Base-by-base conservation (phyloP, 73 alveolate species). In the Loxodes magnus region DNA sequence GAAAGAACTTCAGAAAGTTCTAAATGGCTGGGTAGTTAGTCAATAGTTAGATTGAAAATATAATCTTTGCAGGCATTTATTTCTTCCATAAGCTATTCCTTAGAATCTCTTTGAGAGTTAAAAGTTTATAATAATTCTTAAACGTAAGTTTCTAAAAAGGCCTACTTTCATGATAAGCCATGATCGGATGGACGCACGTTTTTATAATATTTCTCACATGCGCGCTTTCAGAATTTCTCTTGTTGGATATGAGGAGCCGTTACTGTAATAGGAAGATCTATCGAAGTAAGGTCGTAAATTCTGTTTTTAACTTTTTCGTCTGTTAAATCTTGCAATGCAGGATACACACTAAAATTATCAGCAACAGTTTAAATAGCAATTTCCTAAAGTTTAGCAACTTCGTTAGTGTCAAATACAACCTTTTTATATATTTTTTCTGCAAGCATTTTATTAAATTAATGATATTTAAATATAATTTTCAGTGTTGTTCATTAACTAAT, bases 361-460 rank as follows among this genome's bases (percentile, higher is more conserved):
- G 95, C 79, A 4, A 82, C 95, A 6, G 71, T 85, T 36, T 82
- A 77, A 28, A 71, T 67, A 7, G 91, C 85, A 53, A 82, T 57
- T 24, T 77, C 87, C 7, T 44, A 59, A 16, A 72, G 55, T 16
- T 78, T 27, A n/a, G 76, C 66, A 7, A 72, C 64, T 26, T 66
- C 87, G 7, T 46, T 24, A 24, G 43, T 46, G 50, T 25, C 27
- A 24, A 12, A 24, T 14, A 25, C 22, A 12, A 25, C 20, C 14
- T 41, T 41, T 25, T 41, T 37, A 46, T 24, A 41, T 20, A 46
- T 46, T 21, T 46, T 46, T 10, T 46, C 34, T 7, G 59, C 59
- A 25, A 46, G 34, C 59, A 46, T 46, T 46, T 38, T 38, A 38
- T 38, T 6, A 38, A n/a, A n/a, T n/a, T n/a, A n/a, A n/a, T n/a